Evolutionary conservation across 1,139 yeast genomes (phyloP).

Genomic region (Zygosaccharomyces sapae): DNA sequence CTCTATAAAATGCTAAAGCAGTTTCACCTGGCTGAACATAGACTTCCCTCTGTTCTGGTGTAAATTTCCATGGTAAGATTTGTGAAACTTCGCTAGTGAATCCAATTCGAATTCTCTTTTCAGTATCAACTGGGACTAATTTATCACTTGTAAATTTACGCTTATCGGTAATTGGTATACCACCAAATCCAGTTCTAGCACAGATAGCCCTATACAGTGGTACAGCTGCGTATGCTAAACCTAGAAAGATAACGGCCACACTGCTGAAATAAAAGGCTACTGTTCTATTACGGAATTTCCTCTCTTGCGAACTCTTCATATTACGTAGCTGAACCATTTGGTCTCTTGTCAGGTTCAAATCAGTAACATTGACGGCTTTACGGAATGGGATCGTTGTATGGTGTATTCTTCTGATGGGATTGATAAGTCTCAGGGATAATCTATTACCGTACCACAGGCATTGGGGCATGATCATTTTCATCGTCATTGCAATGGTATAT

Average conservation of each 20-base stretch:
- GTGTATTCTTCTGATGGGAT: background rate
- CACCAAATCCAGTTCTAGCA: constrained; percentile 94
- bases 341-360: constrained; percentile 32
- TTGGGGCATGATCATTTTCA: background rate
- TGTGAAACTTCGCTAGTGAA: constrained; percentile 92
- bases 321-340: constrained; percentile 37
- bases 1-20: constrained; percentile 91
- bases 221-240: constrained; percentile 85
- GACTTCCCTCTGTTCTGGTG: constrained; percentile 92
- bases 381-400: background rate
- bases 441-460: background rate
- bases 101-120: constrained; percentile 70
- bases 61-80: constrained; percentile 89
- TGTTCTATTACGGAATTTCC: constrained; percentile 42
- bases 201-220: constrained; percentile 90
- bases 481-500: too few relatives aligned
- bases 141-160: constrained; percentile 80
- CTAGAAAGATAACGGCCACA: constrained; percentile 65
- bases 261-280: constrained; percentile 72
- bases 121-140: constrained; percentile 81
- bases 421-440: background rate
- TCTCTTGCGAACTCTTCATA: constrained; percentile 33
- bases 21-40: constrained; percentile 96
- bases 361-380: constrained; percentile 22
- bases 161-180: constrained; percentile 85